A percentile compares a stretch with the other conserved stretches of the same genome.
phyloP scores from a whole-genome alignment of 352 stramenopile species.

The Phytophthora brassicae region DNA sequence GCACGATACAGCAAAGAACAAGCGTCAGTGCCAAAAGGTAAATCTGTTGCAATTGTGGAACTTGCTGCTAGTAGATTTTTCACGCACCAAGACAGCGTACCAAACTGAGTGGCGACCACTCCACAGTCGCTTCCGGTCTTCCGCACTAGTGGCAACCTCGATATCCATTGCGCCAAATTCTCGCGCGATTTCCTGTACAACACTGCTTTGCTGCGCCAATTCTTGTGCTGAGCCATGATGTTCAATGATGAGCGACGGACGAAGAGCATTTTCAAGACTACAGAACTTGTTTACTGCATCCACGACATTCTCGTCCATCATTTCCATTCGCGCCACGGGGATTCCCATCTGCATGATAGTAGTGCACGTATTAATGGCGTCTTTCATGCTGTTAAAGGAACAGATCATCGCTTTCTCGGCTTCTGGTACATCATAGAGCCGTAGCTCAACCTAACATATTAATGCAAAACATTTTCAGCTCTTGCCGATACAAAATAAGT shows the following conservation, averaged over 20 bases:
- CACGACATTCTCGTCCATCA: constrained; percentile 77
- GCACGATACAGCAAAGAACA: neutral
- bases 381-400: constrained; percentile 88
- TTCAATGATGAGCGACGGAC: constrained; percentile 94
- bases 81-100: constrained; percentile 64
- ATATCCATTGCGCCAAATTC: constrained; percentile 82
- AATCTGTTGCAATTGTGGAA: neutral
- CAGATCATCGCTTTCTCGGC: constrained; percentile 89
- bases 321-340: constrained; percentile 80
- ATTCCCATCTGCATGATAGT: constrained; percentile 82
- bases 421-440: constrained; percentile 89
- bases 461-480: neutral
- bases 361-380: constrained; percentile 73
- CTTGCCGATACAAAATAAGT: neutral
- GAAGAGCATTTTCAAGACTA: constrained; percentile 64
- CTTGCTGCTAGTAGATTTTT: neutral
- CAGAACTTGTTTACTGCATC: constrained; percentile 78
- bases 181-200: constrained; percentile 77
- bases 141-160: constrained; percentile 51
- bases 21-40: too few species aligned
- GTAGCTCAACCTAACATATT: constrained; percentile 72
- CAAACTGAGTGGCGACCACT: constrained; percentile 79
- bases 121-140: constrained; percentile 79
- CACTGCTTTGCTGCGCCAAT: constrained; percentile 81
- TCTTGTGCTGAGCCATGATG: constrained; percentile 75